A percentile compares a stretch with the other conserved stretches of the same genome.
These are phyloP conservation scores for Aspergillus luchuensis DNA, from an alignment of 2,329 filamentous ascomycete species.

Conservation along the genomic window DNA sequence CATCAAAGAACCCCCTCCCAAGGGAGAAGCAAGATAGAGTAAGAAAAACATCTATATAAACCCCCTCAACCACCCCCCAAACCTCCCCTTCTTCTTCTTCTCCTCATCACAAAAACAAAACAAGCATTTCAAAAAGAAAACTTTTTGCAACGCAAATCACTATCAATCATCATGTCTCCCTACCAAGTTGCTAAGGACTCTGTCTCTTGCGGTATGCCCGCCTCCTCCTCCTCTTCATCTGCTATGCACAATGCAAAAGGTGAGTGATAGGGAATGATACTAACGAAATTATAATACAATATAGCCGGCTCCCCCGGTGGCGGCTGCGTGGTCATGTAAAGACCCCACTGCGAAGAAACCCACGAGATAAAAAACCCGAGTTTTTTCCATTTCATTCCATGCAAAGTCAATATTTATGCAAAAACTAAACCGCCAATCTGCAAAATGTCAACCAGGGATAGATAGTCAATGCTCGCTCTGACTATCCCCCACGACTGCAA, in stretches of 20 bases:
- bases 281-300: constrained; percentile 5
- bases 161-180: constrained; percentile 30
- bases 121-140: constrained; percentile 3
- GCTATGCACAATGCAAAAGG: too few relatives aligned
- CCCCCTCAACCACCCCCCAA: not conserved
- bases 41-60: not conserved
- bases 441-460: too few relatives aligned
- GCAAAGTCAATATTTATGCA: not conserved
- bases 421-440: not conserved
- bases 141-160: constrained; percentile 18
- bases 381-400: not conserved
- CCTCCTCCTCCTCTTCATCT: too few relatives aligned
- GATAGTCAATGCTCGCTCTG: too few relatives aligned
- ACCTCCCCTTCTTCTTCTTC: not conserved
- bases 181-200: constrained; percentile 21
- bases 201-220: constrained; percentile 28
- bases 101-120: constrained; percentile 13
- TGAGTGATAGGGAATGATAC: too few relatives aligned
- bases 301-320: constrained; percentile 28
- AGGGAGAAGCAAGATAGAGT: too few relatives aligned
- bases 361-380: constrained; percentile 1
- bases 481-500: too few relatives aligned
- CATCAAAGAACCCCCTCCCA: not conserved
- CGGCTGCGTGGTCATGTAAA: constrained; percentile 37
- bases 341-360: not conserved